Base-by-base conservation (phyloP, 768 basidiomycete genomes). In the Sutorius australiensis region DNA sequence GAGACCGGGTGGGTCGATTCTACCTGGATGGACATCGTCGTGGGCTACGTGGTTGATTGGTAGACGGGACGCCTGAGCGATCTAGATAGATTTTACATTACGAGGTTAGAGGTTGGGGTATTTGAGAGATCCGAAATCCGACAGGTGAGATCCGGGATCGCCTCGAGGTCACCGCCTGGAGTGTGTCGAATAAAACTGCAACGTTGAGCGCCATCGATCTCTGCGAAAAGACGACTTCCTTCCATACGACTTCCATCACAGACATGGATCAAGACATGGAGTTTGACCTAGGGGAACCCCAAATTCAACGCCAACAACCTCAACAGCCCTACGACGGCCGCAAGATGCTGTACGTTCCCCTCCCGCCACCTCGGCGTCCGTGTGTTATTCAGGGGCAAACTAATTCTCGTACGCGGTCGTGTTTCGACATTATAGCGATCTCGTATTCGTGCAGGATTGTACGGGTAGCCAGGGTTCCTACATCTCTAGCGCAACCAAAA, bases 401-500 rank as follows among this genome's bases (percentile, higher is more conserved):
- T 64, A 34, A 67, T 47, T 14, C 21, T 44, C 38, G 31, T 21
- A 34, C 42, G 34, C 39, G 17, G 34, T 33, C 43, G 39, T 30
- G 13, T 34, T 44, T 2, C 52, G 31, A 42, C 33, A 19, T 42
- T 39, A 38, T 67, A 93, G 91, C 54, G 94, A 97, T 73, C 83
- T 97, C 54, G 93, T 94, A 42, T 97, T 97, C 74, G 82, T 97
- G 17, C 91, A 95, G 68, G 93, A 97, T 72, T 95, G 93, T 71
- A 97, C 93, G 7, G 93, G 93, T 13, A 90, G 87, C 62, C 91
- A 93, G 61, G 89, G 89, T 32, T 87, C 84, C 66, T 92, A 92
- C 73, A 93, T 92, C 59, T 80, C 88, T n/a, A 91, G 90, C 42
- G 94, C 93, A 17, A 95, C 94, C 10, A 92, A 89, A 77, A 98